Base-by-base conservation (phyloP, 2,329 filamentous ascomycete genomes). In the Alternaria sp. region DNA sequence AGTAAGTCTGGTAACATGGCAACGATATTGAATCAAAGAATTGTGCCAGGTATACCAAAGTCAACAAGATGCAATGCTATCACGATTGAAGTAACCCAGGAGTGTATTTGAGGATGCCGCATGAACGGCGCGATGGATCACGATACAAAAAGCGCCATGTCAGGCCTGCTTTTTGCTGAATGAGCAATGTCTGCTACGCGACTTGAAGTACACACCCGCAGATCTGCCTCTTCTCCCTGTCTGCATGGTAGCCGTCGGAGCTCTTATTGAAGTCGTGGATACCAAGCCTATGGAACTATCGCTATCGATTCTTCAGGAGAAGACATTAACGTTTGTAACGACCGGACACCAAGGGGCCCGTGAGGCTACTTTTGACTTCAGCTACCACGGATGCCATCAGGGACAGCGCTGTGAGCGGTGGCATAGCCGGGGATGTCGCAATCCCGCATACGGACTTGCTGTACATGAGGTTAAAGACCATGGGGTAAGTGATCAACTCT, bases 221-320 rank as follows among this genome's bases (percentile, higher is more conserved):
- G 44, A 46, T 5, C 1, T 46, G 13, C 12, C 21, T 25, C 19
- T 15, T 23, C 15, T 49, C 21, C 9, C 1, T 6, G 0, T 28
- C 4, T 28, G 26, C 3, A 6, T 28, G 15, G 2, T 4, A 23
- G 12, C 44, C 12, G 1, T n/a, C 17, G 11, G 47, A 21, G 26
- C 26, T 6, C 9, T 21, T 2, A 5, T 50, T 19, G 4, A 51
- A 25, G 26, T 19, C 11, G 47, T 7, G 10, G 1, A 5, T 32
- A 51, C n/a, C 12, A 36, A 11, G 17, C 1, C 28, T 10, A 17
- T 23, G 17, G 15, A 8, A 23, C 3, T 3, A 1, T 51, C 5
- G 28, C 17, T 3, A 5, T 59, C 43, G 57, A n/a, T 15, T 84
- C 85, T 0, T 85, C 84, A 0, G 86, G 83, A 0, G 15, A 44